These are phyloP conservation scores for Adansonia madagascariensis DNA, from an alignment of 441 rosid genomes.

Conservation along the genomic window DNA sequence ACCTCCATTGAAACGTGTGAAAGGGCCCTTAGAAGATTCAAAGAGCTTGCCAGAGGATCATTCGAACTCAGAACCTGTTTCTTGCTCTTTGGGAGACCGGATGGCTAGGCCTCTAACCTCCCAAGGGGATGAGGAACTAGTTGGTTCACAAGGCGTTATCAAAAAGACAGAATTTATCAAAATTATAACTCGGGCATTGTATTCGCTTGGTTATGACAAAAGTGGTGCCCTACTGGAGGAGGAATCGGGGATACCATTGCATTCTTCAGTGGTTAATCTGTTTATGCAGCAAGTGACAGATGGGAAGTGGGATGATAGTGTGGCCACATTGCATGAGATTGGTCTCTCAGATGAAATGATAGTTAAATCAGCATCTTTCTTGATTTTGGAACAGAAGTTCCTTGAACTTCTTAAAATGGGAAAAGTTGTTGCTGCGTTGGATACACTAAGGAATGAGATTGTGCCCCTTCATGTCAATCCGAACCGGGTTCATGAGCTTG, in stretches of 20 bases:
- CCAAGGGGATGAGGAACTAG: slow-evolving; percentile 50
- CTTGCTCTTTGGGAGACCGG: slow-evolving; percentile 53
- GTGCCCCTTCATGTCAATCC: slow-evolving; percentile 50
- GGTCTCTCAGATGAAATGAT: slow-evolving; percentile 47
- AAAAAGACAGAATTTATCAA: slow-evolving; percentile 53
- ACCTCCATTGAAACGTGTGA: slow-evolving; percentile 60
- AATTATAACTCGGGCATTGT: slow-evolving; percentile 53
- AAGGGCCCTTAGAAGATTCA: slow-evolving; percentile 39
- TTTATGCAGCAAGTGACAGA: slow-evolving; percentile 52
- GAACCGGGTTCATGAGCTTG: slow-evolving; percentile 52
- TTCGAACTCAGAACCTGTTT: slow-evolving; percentile 33
- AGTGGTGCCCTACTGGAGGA: slow-evolving; percentile 58
- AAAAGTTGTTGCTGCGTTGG: slow-evolving; percentile 44
- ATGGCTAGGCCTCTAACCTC: slow-evolving; percentile 63
- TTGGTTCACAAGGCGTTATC: slow-evolving; percentile 53
- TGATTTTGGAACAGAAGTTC: slow-evolving; percentile 59
- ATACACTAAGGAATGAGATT: slow-evolving; percentile 53
- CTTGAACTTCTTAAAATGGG: slow-evolving; percentile 46
- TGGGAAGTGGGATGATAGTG: slow-evolving; percentile 60
- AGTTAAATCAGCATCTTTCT: slow-evolving; percentile 53
- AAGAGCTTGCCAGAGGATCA: slow-evolving; percentile 44
- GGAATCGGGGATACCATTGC: slow-evolving; percentile 55
- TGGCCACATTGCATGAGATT: slow-evolving; percentile 44
- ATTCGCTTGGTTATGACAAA: slow-evolving; percentile 59
- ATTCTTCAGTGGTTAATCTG: slow-evolving; percentile 42